Conservation (phyloP, 345 rosid genomes). For the Eucalyptus coolabah region DNA sequence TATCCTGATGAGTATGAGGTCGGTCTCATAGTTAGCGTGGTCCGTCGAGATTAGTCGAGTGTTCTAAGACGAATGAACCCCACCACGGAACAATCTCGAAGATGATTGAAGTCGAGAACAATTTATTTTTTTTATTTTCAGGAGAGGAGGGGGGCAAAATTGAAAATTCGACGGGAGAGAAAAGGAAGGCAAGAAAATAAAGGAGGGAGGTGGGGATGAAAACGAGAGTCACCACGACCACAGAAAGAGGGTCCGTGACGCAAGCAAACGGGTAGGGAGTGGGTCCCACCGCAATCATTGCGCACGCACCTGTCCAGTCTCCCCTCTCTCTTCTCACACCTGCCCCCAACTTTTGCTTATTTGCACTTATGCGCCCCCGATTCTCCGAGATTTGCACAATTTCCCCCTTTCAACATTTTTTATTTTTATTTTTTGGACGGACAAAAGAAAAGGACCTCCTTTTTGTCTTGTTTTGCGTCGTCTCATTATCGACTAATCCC, state of each 20-base stretch:
- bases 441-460: background rate
- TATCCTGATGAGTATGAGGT: fast-evolving
- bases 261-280: background rate
- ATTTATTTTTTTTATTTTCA: background rate
- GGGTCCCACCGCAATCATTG: constrained; percentile 9
- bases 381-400: background rate
- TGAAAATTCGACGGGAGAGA: background rate
- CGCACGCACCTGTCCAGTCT: background rate
- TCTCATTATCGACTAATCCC: background rate
- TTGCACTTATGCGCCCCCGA: fast-evolving
- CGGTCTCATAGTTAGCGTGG: fast-evolving
- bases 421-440: background rate
- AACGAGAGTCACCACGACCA: constrained; percentile 6
- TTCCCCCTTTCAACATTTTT: background rate
- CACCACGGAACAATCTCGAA: fast-evolving
- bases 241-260: background rate
- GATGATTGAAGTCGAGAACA: background rate
- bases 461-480: background rate
- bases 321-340: background rate
- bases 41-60: background rate
- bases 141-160: background rate
- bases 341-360: background rate
- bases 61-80: background rate
- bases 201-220: background rate
- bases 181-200: background rate